Base-by-base conservation (phyloP, 345 rosid species). In the Salix suchowensis region DNA sequence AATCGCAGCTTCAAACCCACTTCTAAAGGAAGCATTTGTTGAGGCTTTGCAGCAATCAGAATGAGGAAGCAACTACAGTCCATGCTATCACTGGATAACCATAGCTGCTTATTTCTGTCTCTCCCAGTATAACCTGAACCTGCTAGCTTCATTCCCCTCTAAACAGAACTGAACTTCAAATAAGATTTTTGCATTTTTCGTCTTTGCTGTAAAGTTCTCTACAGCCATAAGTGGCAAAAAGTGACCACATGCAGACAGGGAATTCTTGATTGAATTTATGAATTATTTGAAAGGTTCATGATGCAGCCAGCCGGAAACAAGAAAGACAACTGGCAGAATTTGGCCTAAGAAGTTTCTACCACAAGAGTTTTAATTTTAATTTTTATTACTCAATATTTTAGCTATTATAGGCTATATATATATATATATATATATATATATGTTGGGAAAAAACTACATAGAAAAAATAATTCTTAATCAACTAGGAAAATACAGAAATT, bases 1-100 rank as follows among this genome's bases (percentile, higher is more conserved):
- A 80, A 88, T 92, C 9, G 99, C 99, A 1, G 97, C 97, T 44
- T 96, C 99, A 40, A 96, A 93, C 81, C 89, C 88, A 40, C 83
- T 65, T 58, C 83, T 93, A 65, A 93, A 89, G 88, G 97, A 89
- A 76, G 83, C 87, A 67, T 93, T 96, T 78, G 86, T 87, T 12
- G 88, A 92, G 84, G 91, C 87, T 62, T 83, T 93, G 90, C 82
- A 65, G 74, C 78, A 81, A 48, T 74, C 81, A 42, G 89, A 81
- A 77, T 84, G 81, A 87, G 46, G 37, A 36, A 5, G 37, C 37
- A 36, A 34, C 37, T 34, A 34, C 37, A 34, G 37, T 34, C 37
- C 5, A 36, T 5, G 37, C 37, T 36, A 5, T 36, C 37, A 36
- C 37, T 36, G 7, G 37, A 36, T 36, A 36, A n/a, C 28, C 62